phyloP scores from a whole-genome alignment of 169 alveolate genomes.

The Plasmodium yoelii region DNA sequence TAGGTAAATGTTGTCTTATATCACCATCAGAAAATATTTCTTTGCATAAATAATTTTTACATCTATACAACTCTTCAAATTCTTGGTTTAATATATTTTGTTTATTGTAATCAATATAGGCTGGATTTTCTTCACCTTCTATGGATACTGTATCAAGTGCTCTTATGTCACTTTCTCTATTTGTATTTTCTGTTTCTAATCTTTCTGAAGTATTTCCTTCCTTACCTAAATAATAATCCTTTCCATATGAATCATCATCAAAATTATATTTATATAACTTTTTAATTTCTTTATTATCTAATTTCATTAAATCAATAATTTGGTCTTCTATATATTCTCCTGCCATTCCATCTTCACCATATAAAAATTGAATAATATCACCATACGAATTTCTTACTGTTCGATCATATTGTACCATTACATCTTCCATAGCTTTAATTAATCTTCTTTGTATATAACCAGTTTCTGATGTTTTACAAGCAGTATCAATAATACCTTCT shows the following conservation, averaged over 20 bases:
- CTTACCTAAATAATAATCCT: constrained; percentile 22
- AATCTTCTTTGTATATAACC: constrained; percentile 99
- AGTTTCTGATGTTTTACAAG: constrained; percentile 99
- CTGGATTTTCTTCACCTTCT: constrained; percentile 46
- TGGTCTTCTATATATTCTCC: constrained; percentile 99
- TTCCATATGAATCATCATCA: constrained; percentile 84
- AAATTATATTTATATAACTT: constrained; percentile 84
- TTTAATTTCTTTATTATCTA: constrained; percentile 92
- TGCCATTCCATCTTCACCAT: constrained; percentile 99
- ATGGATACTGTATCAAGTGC: too few species aligned
- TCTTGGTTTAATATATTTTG: constrained; percentile 88
- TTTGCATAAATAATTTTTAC: constrained; percentile 83
- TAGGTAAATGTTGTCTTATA: constrained; percentile 97
- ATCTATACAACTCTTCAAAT: constrained; percentile 82
- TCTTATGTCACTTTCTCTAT: too few species aligned
- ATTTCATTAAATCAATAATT: constrained; percentile 91
- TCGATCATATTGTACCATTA: constrained; percentile 99
- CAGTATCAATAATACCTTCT: constrained; percentile 99
- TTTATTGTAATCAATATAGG: constrained; percentile 84
- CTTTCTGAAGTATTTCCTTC: constrained; percentile 42
- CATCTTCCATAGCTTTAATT: constrained; percentile 99
- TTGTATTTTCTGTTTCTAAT: too few species aligned
- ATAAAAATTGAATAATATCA: constrained; percentile 97
- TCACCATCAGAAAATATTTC: constrained; percentile 96
- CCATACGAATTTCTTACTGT: constrained; percentile 98